phyloP scores from a whole-genome alignment of 139 green algal genomes.

The Closterium sp. region DNA sequence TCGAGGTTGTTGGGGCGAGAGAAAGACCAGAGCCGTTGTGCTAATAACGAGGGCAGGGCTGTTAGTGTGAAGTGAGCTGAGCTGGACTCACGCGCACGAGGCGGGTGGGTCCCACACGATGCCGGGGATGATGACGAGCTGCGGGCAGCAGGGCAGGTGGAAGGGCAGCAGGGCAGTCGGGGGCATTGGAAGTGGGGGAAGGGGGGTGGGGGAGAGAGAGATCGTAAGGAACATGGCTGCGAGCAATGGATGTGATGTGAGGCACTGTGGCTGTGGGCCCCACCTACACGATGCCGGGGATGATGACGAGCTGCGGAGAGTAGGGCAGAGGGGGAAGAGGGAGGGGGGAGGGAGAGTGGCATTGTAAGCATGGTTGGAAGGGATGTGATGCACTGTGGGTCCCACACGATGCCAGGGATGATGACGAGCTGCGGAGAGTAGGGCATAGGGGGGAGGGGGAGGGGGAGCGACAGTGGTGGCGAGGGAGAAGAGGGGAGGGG shows the following conservation, averaged over 20 bases:
- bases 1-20: conserved; percentile 63
- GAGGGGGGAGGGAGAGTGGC: too few relatives aligned
- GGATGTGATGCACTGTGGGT: too few relatives aligned
- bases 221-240: not conserved
- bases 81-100: conserved; percentile 91
- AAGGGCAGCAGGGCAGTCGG: not conserved
- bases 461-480: not conserved
- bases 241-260: too few relatives aligned
- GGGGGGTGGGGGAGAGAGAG: not conserved
- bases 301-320: conserved; percentile 77
- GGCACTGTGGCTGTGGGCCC: too few relatives aligned
- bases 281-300: not conserved
- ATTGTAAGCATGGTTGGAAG: too few relatives aligned
- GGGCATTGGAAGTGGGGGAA: not conserved
- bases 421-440: conserved; percentile 35
- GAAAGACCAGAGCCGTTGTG: too few relatives aligned
- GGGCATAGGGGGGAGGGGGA: not conserved
- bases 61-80: too few relatives aligned
- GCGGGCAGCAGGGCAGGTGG: not conserved
- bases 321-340: conserved; percentile 88
- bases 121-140: conserved; percentile 66
- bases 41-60: too few relatives aligned
- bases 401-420: conserved; percentile 88
- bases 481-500: not conserved
- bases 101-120: conserved; percentile 92